Percentiles rank a stretch among this genome's conserved stretches.
phyloP scores from a whole-genome alignment of 805 yeast genomes.

The Clavispora vitiphila region DNA sequence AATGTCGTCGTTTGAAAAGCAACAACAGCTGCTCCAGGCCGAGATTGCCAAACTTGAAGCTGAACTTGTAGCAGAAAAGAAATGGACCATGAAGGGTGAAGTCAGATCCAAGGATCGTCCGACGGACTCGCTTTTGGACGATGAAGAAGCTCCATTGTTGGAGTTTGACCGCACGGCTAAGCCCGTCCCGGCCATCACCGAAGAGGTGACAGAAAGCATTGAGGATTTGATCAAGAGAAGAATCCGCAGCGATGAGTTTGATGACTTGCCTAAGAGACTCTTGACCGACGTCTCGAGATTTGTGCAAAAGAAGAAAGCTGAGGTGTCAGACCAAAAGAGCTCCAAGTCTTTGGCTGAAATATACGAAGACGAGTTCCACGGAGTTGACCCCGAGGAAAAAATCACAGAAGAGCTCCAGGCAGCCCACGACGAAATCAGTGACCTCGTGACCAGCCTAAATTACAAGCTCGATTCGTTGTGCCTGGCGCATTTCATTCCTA shows the following conservation, averaged over 20 bases:
- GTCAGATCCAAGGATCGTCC: slow-evolving; percentile 78
- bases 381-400: slow-evolving; percentile 39
- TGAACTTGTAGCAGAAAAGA: slow-evolving; percentile 84
- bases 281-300: slow-evolving; percentile 63
- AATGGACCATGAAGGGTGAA: slow-evolving; percentile 95
- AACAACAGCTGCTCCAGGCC: slow-evolving; percentile 67
- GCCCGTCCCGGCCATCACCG: slow-evolving; percentile 93
- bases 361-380: slow-evolving; percentile 79
- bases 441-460: slow-evolving; percentile 54
- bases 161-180: slow-evolving; percentile 92
- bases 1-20: slow-evolving; percentile 76
- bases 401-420: slow-evolving; percentile 59
- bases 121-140: slow-evolving; percentile 74
- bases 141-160: slow-evolving; percentile 46
- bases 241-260: slow-evolving; percentile 69
- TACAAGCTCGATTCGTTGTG: slow-evolving; percentile 82
- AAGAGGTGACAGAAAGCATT: slow-evolving; percentile 76
- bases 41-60: slow-evolving; percentile 79
- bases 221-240: slow-evolving; percentile 88
- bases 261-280: slow-evolving; percentile 74
- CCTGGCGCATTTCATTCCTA: slow-evolving; percentile 93
- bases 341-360: slow-evolving; percentile 84
- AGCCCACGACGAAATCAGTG: slow-evolving; percentile 75
- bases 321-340: slow-evolving; percentile 80
- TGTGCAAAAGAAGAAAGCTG: slow-evolving; percentile 43